phyloP scores from a whole-genome alignment of 1,284 basidiomycete genomes.

The Rhizoctonia solani region DNA sequence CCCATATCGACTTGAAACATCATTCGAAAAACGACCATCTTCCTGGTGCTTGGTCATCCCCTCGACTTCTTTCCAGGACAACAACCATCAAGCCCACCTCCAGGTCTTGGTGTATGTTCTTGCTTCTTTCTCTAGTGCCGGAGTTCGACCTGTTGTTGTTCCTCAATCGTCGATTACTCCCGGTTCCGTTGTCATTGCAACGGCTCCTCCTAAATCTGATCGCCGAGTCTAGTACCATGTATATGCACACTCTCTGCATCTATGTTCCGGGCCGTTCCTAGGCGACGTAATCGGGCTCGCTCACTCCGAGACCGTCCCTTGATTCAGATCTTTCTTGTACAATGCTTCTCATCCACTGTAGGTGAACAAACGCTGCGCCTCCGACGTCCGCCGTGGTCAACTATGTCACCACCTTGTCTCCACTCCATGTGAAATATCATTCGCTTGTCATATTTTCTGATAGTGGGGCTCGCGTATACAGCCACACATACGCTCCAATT shows the following conservation, averaged over 20 bases:
- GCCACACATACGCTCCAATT: background rate
- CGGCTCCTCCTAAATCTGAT: background rate
- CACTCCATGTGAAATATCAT: too few species aligned
- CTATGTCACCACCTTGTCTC: background rate
- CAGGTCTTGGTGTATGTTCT: background rate
- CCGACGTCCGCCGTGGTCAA: constrained; percentile 4
- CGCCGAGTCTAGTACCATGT: background rate
- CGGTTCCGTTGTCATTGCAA: constrained; percentile 27
- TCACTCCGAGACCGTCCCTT: background rate
- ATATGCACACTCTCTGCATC: background rate
- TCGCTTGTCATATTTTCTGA: too few species aligned
- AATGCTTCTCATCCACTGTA: background rate
- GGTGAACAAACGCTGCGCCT: background rate
- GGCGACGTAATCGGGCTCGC: constrained; percentile 15
- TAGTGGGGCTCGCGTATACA: background rate
- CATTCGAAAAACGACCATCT: background rate
- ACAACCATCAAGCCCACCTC: background rate
- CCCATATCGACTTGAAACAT: constrained; percentile 5
- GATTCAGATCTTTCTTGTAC: constrained; percentile 5
- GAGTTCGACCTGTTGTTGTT: background rate
- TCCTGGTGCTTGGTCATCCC: background rate
- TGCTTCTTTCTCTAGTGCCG: background rate
- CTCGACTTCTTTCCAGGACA: background rate
- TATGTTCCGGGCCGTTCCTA: constrained; percentile 19
- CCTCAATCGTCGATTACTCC: too few species aligned